These are phyloP conservation scores for Trichoderma erinaceum DNA, from an alignment of 495 filamentous ascomycete genomes.

Conservation along the genomic window DNA sequence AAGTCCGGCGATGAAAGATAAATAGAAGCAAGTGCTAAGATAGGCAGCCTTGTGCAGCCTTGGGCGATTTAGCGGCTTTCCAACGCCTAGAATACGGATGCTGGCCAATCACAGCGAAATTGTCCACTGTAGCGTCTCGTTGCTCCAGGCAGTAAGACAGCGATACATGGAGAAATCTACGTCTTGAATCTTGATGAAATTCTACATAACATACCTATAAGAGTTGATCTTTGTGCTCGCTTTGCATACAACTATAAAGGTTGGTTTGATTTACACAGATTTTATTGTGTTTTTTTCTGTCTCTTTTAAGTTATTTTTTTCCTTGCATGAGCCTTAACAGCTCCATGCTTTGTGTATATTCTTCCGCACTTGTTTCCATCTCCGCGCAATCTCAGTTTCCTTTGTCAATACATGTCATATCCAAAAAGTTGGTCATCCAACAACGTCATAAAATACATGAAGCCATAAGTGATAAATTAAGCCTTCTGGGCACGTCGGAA, in stretches of 20 bases:
- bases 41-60: constrained; percentile 5
- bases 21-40: not conserved
- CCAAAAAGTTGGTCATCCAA: not conserved
- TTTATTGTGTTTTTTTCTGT: no score
- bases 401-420: not conserved
- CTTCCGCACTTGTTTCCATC: not conserved
- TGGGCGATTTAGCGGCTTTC: not conserved
- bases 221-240: no score
- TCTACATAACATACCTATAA: no score
- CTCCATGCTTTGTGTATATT: not conserved
- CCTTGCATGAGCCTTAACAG: not conserved
- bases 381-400: not conserved
- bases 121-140: not conserved
- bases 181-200: no score
- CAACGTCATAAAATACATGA: not conserved
- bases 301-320: not conserved
- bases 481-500: constrained; percentile 32
- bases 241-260: no score
- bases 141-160: not conserved
- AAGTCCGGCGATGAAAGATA: not conserved
- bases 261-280: no score
- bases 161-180: no score
- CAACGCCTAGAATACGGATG: not conserved
- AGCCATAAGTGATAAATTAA: constrained; percentile 13
- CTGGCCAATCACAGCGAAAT: not conserved